Evolutionary conservation across 2,329 filamentous ascomycete genomes (phyloP).

Genomic region (Fusarium falciforme): DNA sequence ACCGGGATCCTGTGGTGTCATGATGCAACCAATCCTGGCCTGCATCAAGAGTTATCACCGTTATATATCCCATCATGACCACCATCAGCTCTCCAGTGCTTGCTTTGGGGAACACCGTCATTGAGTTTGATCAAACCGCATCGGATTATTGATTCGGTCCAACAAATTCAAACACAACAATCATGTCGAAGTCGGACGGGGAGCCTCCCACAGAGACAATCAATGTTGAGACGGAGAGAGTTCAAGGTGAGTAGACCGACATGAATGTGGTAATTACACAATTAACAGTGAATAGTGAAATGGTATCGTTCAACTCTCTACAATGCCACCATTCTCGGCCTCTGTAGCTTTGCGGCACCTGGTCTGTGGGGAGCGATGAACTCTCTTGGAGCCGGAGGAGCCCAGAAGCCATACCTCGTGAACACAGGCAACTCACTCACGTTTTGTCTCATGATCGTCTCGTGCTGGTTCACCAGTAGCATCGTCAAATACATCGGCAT

Average conservation of each 20-base stretch:
- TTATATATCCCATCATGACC: neutral
- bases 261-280: neutral
- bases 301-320: neutral
- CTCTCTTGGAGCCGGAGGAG: constrained; percentile 54
- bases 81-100: neutral
- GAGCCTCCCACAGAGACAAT: neutral
- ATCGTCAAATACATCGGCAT: constrained; percentile 35
- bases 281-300: neutral
- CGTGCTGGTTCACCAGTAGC: constrained; percentile 60
- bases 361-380: constrained; percentile 43
- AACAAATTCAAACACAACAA: neutral
- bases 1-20: neutral
- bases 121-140: neutral
- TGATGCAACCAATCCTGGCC: neutral
- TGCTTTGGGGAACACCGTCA: neutral
- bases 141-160: neutral
- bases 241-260: neutral
- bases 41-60: neutral
- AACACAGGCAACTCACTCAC: constrained; percentile 66
- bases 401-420: constrained; percentile 70
- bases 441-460: constrained; percentile 56
- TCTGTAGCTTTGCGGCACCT: neutral
- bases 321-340: neutral
- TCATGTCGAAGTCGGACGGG: neutral
- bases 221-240: neutral